phyloP scores from a whole-genome alignment of 2,329 filamentous ascomycete species.

The Fusarium nurragi region DNA sequence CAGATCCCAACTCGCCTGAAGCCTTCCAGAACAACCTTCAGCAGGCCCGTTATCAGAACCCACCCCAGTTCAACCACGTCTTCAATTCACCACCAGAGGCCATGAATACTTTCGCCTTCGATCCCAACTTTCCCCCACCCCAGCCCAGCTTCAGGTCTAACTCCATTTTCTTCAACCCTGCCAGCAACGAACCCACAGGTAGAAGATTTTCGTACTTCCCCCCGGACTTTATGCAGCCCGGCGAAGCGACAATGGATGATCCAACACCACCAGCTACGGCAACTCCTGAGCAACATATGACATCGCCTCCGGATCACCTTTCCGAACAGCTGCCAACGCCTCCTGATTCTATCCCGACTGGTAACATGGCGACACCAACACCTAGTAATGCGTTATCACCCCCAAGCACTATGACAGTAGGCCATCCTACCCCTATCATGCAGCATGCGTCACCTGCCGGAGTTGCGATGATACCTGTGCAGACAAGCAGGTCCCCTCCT shows the following conservation, averaged over 20 bases:
- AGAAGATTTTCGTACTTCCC: constrained; percentile 72
- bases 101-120: constrained; percentile 58
- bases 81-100: constrained; percentile 66
- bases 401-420: constrained; percentile 46
- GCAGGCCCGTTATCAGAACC: constrained; percentile 55
- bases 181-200: constrained; percentile 62
- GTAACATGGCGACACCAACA: constrained; percentile 45
- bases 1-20: constrained; percentile 48
- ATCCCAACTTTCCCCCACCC: constrained; percentile 53
- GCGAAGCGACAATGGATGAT: constrained; percentile 50
- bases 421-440: constrained; percentile 44
- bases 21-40: constrained; percentile 45
- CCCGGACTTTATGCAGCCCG: constrained; percentile 58
- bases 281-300: constrained; percentile 43
- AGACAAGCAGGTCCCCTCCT: constrained; percentile 48
- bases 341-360: constrained; percentile 54
- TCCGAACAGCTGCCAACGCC: constrained; percentile 54
- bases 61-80: constrained; percentile 67
- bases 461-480: constrained; percentile 33
- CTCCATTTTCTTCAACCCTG: constrained; percentile 71
- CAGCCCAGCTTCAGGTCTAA: constrained; percentile 71
- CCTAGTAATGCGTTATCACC: constrained; percentile 53
- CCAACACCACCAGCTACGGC: constrained; percentile 47
- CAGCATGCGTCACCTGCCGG: constrained; percentile 44
- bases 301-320: constrained; percentile 45